A percentile compares a stretch with the other conserved stretches of the same genome.
Conservation (phyloP, 768 basidiomycete genomes). For the Filobasidium wieringae region DNA sequence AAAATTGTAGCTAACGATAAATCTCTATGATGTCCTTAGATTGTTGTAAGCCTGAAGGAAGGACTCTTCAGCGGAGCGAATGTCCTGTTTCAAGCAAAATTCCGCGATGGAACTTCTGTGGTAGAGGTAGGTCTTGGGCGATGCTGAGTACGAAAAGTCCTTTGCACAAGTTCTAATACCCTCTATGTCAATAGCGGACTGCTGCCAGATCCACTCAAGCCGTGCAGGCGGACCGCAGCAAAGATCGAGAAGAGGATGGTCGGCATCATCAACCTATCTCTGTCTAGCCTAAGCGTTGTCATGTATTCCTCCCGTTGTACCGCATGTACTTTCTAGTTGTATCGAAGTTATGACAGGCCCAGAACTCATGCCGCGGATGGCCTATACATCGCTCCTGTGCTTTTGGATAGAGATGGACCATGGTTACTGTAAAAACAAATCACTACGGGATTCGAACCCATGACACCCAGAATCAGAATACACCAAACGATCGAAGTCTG, state of each 20-base stretch:
- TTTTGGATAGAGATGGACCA: no score
- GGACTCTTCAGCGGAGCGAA: conserved; percentile 97
- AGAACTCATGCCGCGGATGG: no score
- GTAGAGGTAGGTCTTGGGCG: conserved; percentile 50
- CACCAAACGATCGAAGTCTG: no score
- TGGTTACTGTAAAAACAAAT: no score
- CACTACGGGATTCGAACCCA: no score
- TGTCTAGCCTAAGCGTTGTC: no score
- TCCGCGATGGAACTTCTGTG: conserved; percentile 84
- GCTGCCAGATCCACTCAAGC: neutral
- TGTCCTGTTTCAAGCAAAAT: conserved; percentile 81
- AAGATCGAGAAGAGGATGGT: neutral
- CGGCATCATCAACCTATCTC: neutral
- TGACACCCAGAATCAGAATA: no score
- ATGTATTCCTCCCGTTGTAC: no score
- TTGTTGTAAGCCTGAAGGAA: conserved; percentile 93
- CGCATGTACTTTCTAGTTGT: no score
- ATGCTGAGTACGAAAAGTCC: no score
- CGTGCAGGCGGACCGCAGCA: neutral
- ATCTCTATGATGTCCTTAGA: conserved; percentile 30
- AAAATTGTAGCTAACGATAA: neutral
- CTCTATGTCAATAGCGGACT: neutral
- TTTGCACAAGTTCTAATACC: neutral
- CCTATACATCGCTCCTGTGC: no score
- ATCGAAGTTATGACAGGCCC: no score